Percentiles rank a stretch among this genome's conserved stretches.
These are phyloP conservation scores for Paramecium caudatum DNA, from an alignment of 73 alveolate species.

Conservation along the genomic window DNA sequence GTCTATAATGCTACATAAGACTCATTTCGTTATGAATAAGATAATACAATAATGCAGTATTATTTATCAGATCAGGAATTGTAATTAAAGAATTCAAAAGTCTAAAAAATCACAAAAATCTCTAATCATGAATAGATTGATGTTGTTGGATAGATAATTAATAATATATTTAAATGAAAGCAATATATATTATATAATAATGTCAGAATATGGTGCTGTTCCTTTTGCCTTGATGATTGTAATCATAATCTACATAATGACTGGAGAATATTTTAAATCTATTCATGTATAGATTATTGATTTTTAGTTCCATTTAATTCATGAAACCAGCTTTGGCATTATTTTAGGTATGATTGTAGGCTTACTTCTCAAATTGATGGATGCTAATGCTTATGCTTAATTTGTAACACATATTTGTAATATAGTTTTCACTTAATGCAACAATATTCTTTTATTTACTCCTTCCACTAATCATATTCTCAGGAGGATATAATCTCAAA, in stretches of 20 bases:
- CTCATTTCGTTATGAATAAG: not conserved
- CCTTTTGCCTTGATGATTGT: slow-evolving; percentile 57
- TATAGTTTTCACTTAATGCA: slow-evolving; percentile 60
- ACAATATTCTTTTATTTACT: slow-evolving; percentile 64
- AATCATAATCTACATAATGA: slow-evolving; percentile 4
- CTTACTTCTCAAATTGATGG: slow-evolving; percentile 51
- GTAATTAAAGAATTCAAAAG: not conserved
- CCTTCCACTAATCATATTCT: slow-evolving; percentile 70
- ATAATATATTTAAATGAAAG: slow-evolving; percentile 28
- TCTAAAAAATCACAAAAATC: not conserved
- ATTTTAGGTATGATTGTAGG: slow-evolving; percentile 69
- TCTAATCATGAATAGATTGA: not conserved
- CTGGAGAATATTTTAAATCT: slow-evolving; percentile 61
- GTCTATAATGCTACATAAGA: slow-evolving; percentile 45
- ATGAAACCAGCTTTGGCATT: slow-evolving; percentile 76
- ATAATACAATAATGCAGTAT: not conserved
- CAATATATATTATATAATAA: too few species aligned
- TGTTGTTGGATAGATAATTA: slow-evolving; percentile 9
- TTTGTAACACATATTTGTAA: not conserved
- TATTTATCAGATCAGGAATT: not conserved
- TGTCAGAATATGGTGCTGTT: slow-evolving; percentile 62
- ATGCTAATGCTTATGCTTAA: slow-evolving; percentile 49
- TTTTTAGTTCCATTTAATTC: slow-evolving; percentile 70
- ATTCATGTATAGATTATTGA: slow-evolving; percentile 42
- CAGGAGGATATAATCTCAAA: slow-evolving; percentile 74